Evolutionary conservation across 169 alveolate genomes (phyloP).

Genomic region (Plasmodium inui): DNA sequence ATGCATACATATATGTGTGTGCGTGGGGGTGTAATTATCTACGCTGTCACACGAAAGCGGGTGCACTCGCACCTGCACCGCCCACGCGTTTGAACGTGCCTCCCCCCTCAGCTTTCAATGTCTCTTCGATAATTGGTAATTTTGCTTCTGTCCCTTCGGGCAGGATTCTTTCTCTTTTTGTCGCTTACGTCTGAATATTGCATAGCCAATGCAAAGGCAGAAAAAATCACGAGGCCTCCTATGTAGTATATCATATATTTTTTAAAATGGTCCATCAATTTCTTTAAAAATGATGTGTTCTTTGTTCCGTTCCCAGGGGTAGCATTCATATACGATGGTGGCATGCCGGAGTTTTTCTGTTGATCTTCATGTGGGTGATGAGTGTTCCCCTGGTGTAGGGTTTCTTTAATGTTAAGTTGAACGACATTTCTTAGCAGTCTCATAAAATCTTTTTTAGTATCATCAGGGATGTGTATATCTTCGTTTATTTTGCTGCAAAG

Average conservation of each 20-base stretch:
- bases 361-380: constrained; percentile 8
- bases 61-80: not conserved
- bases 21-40: not conserved
- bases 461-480: constrained; percentile 64
- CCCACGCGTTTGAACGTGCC: not conserved
- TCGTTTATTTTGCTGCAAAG: constrained; percentile 39
- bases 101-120: constrained; percentile 19
- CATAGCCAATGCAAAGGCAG: constrained; percentile 38
- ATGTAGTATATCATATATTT: constrained; percentile 27
- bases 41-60: not conserved
- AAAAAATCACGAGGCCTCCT: constrained; percentile 30
- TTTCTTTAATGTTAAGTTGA: constrained; percentile 15
- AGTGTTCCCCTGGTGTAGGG: not conserved
- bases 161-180: constrained; percentile 20
- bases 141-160: constrained; percentile 47
- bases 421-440: constrained; percentile 43
- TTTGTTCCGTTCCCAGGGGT: constrained; percentile 9
- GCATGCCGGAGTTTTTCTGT: not conserved
- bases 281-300: constrained; percentile 22
- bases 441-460: constrained; percentile 43
- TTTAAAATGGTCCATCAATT: constrained; percentile 23
- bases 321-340: constrained; percentile 8
- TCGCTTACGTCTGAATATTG: constrained; percentile 63
- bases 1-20: constrained; percentile 6
- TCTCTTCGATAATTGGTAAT: constrained; percentile 62